Conservation (phyloP, 2,329 filamentous ascomycete genomes). For the Ascosphaera acerosa region DNA sequence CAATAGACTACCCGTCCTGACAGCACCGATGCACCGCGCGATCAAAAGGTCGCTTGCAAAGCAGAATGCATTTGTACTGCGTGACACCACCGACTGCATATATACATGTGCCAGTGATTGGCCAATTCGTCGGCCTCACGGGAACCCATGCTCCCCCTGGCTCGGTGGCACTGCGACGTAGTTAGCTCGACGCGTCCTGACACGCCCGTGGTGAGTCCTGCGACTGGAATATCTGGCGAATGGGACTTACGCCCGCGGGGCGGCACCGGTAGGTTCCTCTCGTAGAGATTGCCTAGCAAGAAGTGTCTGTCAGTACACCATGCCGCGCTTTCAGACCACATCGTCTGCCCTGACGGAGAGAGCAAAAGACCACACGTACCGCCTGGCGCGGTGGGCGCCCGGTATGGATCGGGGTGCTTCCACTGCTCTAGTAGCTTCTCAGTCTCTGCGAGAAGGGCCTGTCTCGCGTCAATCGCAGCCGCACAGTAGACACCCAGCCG, state of each 20-base stretch:
- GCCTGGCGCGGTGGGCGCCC: conserved; percentile 72
- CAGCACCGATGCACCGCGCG: too few species aligned
- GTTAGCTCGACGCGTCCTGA: background rate
- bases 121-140: conserved; percentile 4
- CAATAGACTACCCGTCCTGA: background rate
- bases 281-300: conserved; percentile 65
- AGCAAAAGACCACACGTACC: conserved; percentile 28
- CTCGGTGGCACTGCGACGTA: background rate
- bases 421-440: conserved; percentile 72
- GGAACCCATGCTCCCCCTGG: conserved; percentile 25
- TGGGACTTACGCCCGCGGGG: conserved; percentile 49
- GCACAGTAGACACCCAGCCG: background rate
- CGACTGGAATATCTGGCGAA: background rate
- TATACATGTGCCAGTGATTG: conserved; percentile 1
- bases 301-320: conserved; percentile 7
- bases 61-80: too few species aligned
- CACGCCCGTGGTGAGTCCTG: too few species aligned
- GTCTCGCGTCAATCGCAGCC: conserved; percentile 2
- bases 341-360: background rate
- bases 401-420: conserved; percentile 94
- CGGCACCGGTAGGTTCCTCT: conserved; percentile 66
- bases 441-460: conserved; percentile 70
- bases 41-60: too few species aligned
- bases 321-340: conserved; percentile 1
- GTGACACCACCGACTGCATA: too few species aligned